Evolutionary conservation across 345 rosid species (phyloP).

Genomic region (Eucalyptus microcorys): DNA sequence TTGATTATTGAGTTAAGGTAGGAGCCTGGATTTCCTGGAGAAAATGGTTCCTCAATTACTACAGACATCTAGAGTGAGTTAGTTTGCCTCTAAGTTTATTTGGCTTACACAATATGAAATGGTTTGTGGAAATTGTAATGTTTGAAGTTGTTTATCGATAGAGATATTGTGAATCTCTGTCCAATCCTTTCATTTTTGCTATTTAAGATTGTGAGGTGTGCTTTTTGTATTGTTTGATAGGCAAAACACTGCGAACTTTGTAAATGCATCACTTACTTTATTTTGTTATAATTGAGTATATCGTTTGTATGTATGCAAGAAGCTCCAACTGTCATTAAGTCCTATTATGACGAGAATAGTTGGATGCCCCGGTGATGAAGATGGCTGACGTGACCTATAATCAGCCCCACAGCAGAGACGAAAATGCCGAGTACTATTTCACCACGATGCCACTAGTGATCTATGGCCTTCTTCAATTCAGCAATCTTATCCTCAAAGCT

Average conservation of each 20-base stretch:
- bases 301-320: slow-evolving; percentile 23
- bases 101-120: not conserved
- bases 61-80: not conserved
- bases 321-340: slow-evolving; percentile 58
- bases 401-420: no score
- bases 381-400: slow-evolving; percentile 13
- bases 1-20: no score
- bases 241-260: not conserved
- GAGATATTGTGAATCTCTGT: not conserved
- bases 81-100: not conserved
- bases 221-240: not conserved
- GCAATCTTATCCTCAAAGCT: no score
- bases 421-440: no score
- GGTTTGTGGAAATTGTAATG: not conserved
- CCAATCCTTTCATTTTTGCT: not conserved
- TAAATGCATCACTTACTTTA: not conserved
- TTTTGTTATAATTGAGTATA: not conserved
- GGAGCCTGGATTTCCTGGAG: no score
- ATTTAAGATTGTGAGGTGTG: not conserved
- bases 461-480: no score
- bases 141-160: not conserved
- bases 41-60: not conserved
- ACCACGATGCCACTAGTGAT: no score
- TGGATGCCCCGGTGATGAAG: slow-evolving; percentile 87
- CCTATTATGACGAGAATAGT: slow-evolving; percentile 75